phyloP scores from a whole-genome alignment of 2,329 filamentous ascomycete species.

The Sarocladium oryzae region DNA sequence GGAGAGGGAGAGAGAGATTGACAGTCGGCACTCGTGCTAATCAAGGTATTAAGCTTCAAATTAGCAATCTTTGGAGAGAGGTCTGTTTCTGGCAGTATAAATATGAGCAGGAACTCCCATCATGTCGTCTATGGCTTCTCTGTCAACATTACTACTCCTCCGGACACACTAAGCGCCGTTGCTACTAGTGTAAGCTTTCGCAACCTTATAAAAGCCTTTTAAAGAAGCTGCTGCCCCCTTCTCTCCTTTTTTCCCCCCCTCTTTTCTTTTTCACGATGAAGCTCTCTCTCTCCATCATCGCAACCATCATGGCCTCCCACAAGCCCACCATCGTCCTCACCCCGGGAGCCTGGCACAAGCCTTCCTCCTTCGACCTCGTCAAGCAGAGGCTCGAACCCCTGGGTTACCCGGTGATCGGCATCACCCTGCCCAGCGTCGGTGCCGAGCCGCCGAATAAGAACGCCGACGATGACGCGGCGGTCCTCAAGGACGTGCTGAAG shows the following conservation, averaged over 20 bases:
- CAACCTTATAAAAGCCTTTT: not conserved
- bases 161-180: too few species aligned
- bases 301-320: not conserved
- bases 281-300: constrained; percentile 4
- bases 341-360: constrained; percentile 12
- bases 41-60: too few species aligned
- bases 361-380: constrained; percentile 4
- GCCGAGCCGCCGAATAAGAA: constrained; percentile 5
- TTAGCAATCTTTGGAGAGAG: too few species aligned
- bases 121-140: too few species aligned
- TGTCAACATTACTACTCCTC: too few species aligned
- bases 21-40: too few species aligned
- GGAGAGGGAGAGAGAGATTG: too few species aligned
- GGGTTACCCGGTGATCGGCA: constrained; percentile 1
- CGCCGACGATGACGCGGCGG: not conserved
- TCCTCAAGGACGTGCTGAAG: not conserved
- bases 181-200: not conserved
- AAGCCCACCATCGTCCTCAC: constrained; percentile 12
- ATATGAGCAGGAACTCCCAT: too few species aligned
- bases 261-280: not conserved
- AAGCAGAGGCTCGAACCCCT: not conserved
- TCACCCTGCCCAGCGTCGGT: constrained; percentile 8
- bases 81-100: too few species aligned
- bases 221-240: not conserved
- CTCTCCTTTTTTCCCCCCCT: not conserved